These are phyloP conservation scores for Dendrocalamus sinicus DNA, from an alignment of 176 grass and related monocot genomes.

Conservation along the genomic window DNA sequence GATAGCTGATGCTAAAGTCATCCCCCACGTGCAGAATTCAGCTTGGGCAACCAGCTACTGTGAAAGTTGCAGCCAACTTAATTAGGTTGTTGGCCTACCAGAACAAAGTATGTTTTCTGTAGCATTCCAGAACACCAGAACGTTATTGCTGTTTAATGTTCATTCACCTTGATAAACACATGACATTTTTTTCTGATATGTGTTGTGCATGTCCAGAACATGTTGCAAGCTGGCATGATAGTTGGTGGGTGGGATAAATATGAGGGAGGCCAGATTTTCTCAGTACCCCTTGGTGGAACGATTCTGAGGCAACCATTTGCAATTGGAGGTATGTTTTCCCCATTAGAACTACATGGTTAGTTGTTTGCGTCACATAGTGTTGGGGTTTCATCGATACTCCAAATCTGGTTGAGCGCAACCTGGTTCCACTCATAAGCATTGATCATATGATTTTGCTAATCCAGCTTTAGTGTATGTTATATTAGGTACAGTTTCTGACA, in stretches of 20 bases:
- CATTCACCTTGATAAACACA: not conserved
- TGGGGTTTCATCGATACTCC: not conserved
- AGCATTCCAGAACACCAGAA: slow-evolving; percentile 6
- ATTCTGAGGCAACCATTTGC: slow-evolving; percentile 87
- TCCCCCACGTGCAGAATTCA: slow-evolving; percentile 69
- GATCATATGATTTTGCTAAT: not conserved
- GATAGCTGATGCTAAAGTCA: slow-evolving; percentile 23
- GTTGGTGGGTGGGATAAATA: slow-evolving; percentile 99
- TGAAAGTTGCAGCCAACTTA: slow-evolving; percentile 94
- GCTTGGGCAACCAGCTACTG: slow-evolving; percentile 87
- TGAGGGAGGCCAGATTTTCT: slow-evolving; percentile 93
- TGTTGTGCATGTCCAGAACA: slow-evolving; percentile 60
- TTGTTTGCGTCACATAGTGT: not conserved
- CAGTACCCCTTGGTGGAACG: slow-evolving; percentile 89
- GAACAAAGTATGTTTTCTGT: slow-evolving; percentile 75
- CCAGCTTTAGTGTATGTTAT: not conserved
- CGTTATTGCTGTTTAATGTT: not conserved
- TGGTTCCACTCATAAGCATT: slow-evolving; percentile 5
- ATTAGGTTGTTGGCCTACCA: slow-evolving; percentile 90
- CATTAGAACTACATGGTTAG: not conserved
- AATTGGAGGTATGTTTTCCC: slow-evolving; percentile 73
- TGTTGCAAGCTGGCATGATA: slow-evolving; percentile 97
- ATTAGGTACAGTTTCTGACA: slow-evolving; percentile 7
- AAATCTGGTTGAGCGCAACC: not conserved
- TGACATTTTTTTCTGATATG: not conserved